Evolutionary conservation across 441 rosid species (phyloP), one percentile per base, ranked within the genome.

Genomic region (Pelargonium fulgidum): DNA sequence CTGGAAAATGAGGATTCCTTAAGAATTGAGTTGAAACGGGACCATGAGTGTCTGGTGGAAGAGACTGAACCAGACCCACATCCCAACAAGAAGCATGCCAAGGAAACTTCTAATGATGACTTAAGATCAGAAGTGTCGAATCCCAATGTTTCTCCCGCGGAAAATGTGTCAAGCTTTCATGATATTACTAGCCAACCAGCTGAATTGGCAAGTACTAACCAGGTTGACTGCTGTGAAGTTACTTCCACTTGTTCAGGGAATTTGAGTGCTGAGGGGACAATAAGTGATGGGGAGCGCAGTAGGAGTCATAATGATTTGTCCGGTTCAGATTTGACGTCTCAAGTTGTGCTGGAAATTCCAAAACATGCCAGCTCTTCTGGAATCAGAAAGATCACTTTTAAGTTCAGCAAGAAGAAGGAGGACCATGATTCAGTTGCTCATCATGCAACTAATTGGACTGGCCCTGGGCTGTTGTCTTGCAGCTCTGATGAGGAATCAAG

Each of bases 331-430:
- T 78, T 82, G 19, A 76, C 80, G 4, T 82, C 91, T 75, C 81
- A 80, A 62, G 92, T 90, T 62, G 89, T 87, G 52, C 69, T 87
- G 81, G 96, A 92, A 83, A 87, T 92, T 74, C 99, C 98, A 0
- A 82, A 87, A 84, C 86, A 92, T 79, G 83, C 81, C 44, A 88
- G 89, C 78, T 74, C 93, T 2, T 81, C 96, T 0, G 97, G 99
- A 54, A 84, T 93, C 68, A 84, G 89, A 78, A 93, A 87, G 76
- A 88, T 93, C 68, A 91, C 91, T 14, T 90, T 93, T 64, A 93
- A 88, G 85, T 82, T 90, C 62, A 85, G 91, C 77, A 86, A 84
- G 75, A 84, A 78, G 41, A 89, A 86, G 80, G 88, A 85, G 72
- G 82, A 85, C 67, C 73, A 69, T 62, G 76, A 79, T 9, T 72